Base-by-base conservation (phyloP, 306 rosid species). In the Cicer judaicum region DNA sequence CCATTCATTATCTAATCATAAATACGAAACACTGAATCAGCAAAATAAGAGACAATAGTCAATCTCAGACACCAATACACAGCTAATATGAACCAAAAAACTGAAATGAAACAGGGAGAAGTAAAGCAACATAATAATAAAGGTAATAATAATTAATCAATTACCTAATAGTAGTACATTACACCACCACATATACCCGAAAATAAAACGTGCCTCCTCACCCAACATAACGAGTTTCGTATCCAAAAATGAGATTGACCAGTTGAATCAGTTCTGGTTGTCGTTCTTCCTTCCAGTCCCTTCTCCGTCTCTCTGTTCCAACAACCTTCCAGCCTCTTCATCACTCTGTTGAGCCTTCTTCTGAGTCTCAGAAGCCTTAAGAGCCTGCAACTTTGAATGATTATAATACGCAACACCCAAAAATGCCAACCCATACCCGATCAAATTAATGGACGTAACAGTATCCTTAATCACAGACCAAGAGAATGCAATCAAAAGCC, bases 381-480 rank as follows among this genome's bases (percentile, higher is more conserved):
- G 88, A 7, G 89, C 95, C 91, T 91, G 94, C 92, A 94, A 77
- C 87, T 94, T 94, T 0, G 91, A 85, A 55, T 94, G 98, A 64
- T 94, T 94, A 82, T 94, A 94, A 40, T 91, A 94, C 1, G 88
- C 94, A 53, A 93, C 98, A 14, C 97, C 97, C 77, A 86, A 60
- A 83, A 91, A 94, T 1, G 97, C 98, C 52, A 94, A 70, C 12
- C 92, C 94, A 59, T 94, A 94, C 0, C 98, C 98, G 14, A 94
- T 72, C 85, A 94, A 80, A 60, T 94, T 94, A 36, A 94, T 24
- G 0, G 98, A 86, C 0, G 98, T 94, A 54, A 94, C 96, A 0
- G 86, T 91, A 64, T 91, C 98, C 95, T 91, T 94, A 6, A 94
- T 94, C 76, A 94, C 98, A 1, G 98, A 94, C 98, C 98, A 94